phyloP scores from a whole-genome alignment of 139 green algal genomes.

The Ettlia oleoabundans region DNA sequence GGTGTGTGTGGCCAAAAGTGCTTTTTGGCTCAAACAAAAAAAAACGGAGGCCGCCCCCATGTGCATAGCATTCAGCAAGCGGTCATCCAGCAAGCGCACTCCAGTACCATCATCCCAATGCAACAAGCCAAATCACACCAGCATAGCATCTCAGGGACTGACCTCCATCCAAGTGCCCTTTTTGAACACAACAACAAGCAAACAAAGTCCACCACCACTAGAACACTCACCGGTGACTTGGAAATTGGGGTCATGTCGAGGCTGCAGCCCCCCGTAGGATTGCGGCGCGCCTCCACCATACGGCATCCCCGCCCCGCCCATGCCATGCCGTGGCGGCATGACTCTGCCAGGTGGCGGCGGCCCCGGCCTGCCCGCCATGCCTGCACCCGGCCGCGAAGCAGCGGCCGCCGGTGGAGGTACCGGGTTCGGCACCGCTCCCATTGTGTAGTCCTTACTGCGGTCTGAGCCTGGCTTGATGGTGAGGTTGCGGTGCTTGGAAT shows the following conservation, averaged over 20 bases:
- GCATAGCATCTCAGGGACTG: no score
- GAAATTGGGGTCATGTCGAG: background rate
- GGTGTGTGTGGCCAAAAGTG: no score
- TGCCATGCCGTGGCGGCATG: background rate
- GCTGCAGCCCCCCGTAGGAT: background rate
- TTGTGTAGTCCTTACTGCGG: background rate
- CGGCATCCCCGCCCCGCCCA: background rate
- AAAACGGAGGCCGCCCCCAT: no score
- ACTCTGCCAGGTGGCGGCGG: background rate
- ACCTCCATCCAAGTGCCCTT: no score
- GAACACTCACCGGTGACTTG: slow-evolving; percentile 1
- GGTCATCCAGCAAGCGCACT: no score
- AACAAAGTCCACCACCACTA: background rate
- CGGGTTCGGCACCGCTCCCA: background rate
- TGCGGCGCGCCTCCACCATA: background rate
- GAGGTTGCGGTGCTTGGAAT: slow-evolving; percentile 28
- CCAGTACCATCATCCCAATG: no score
- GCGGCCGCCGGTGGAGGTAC: background rate
- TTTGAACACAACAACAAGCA: background rate
- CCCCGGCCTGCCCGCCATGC: background rate
- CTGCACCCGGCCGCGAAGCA: background rate
- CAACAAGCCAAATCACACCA: no score
- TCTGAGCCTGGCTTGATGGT: background rate
- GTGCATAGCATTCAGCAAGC: no score
- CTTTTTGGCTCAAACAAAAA: no score